Conservation (phyloP, 768 basidiomycete genomes). For the Ephemerocybe angulata region DNA sequence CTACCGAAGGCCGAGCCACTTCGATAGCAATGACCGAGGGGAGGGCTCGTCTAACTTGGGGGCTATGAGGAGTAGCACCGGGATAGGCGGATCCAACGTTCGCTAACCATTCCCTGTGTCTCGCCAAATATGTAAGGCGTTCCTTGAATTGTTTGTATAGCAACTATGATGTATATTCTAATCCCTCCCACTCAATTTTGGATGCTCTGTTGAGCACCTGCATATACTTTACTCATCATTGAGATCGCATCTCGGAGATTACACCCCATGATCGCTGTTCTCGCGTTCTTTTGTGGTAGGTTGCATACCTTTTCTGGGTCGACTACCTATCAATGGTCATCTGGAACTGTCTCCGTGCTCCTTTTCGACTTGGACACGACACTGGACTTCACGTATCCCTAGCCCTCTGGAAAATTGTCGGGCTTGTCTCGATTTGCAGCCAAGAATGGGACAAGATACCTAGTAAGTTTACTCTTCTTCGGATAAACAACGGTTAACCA, state of each 20-base stretch:
- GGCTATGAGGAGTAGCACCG: conserved; percentile 71
- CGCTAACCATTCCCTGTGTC: too few relatives aligned
- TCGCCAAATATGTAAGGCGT: too few relatives aligned
- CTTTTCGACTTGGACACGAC: not conserved
- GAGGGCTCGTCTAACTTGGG: conserved; percentile 72
- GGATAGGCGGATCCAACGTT: conserved; percentile 73
- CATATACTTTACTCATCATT: not conserved
- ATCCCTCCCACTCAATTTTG: too few relatives aligned
- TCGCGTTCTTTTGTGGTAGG: not conserved
- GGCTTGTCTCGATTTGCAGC: not conserved
- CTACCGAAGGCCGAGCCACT: conserved; percentile 15
- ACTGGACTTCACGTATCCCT: not conserved
- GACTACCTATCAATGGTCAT: not conserved
- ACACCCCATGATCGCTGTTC: too few relatives aligned
- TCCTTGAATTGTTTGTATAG: too few relatives aligned
- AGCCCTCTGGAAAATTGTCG: not conserved
- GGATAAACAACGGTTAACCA: not conserved
- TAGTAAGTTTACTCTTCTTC: not conserved
- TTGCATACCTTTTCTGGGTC: not conserved
- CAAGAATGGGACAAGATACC: not conserved
- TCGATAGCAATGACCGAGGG: conserved; percentile 50
- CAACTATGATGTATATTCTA: too few relatives aligned
- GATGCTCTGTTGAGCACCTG: too few relatives aligned
- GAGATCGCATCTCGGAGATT: too few relatives aligned
- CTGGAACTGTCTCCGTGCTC: not conserved